These are phyloP conservation scores for Gentiana straminea DNA, from an alignment of 257 asterid genomes.

Conservation along the genomic window DNA sequence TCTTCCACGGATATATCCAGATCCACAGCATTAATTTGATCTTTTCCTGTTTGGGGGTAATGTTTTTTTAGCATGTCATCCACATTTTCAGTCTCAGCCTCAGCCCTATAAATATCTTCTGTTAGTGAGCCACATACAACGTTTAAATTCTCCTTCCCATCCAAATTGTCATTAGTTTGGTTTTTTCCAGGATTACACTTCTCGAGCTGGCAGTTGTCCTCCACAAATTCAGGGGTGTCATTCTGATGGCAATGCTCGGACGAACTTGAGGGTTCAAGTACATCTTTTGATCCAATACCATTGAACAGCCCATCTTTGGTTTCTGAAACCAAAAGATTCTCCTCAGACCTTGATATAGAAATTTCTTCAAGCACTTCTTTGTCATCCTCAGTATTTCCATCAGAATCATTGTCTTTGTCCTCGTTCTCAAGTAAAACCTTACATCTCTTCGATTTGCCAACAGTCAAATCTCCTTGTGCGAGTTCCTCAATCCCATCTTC, in stretches of 20 bases:
- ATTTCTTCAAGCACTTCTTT: slow-evolving; percentile 18
- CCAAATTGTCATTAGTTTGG: slow-evolving; percentile 23
- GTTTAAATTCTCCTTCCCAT: slow-evolving; percentile 11
- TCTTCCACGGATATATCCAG: slow-evolving; percentile 15
- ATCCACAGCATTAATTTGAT: slow-evolving; percentile 21
- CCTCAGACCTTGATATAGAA: slow-evolving; percentile 14
- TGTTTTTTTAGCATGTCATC: slow-evolving; percentile 22
- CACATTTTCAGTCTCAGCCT: slow-evolving; percentile 18
- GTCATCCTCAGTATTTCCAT: slow-evolving; percentile 29
- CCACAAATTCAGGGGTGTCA: too few species aligned
- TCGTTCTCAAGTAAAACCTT: slow-evolving; percentile 38
- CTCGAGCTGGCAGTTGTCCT: too few species aligned
- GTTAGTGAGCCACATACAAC: too few species aligned
- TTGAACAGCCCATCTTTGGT: slow-evolving; percentile 11
- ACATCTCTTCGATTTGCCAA: slow-evolving; percentile 50
- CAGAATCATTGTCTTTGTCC: slow-evolving; percentile 27
- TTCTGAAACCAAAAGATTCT: slow-evolving; percentile 23
- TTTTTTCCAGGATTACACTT: slow-evolving; percentile 2
- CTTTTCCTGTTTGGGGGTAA: slow-evolving; percentile 21
- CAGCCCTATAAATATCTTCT: slow-evolving; percentile 7
- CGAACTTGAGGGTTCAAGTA: slow-evolving; percentile 14
- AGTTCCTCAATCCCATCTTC: slow-evolving; percentile 22
- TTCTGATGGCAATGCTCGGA: slow-evolving; percentile 20
- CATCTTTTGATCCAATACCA: slow-evolving; percentile 30
- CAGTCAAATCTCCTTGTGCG: slow-evolving; percentile 33